Base-by-base conservation (phyloP, 345 rosid genomes). In the Ceriops decandra region DNA sequence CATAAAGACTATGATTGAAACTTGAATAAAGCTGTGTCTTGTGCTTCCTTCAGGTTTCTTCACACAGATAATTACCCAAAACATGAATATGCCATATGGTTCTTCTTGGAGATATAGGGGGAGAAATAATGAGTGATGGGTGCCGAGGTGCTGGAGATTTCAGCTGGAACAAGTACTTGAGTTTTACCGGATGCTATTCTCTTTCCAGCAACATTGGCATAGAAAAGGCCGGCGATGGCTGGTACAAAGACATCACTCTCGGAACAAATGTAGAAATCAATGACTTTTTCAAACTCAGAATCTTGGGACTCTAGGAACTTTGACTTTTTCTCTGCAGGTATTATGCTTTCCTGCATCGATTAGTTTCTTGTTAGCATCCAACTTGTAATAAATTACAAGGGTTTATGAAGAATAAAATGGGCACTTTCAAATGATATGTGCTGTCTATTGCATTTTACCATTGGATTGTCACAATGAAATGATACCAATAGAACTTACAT, bases 31-130 rank as follows among this genome's bases (percentile, higher is more conserved):
- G 36, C n/a, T 28, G 47, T n/a, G 47, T n/a, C 20, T 11, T 31
- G 57, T 51, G 28, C 57, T 60, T 51, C 68, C 57, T 53, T 52
- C 52, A 21, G 60, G 51, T 56, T 73, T 54, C 62, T 66, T 53
- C 56, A 17, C 22, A 63, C 47, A 62, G 19, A 69, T 21, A 61
- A 63, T 72, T 83, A 90, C 87, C 98, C 92, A 78, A 84, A 88
- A 84, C 99, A 95, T 35, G 99, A 87, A 79, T 95, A 86, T 31
- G 97, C 99, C 79, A 95, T 57, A 79, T 95, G 99, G 81, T 95
- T 95, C 85, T 88, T 87, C 83, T 95, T 95, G 30, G 88, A 74
- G 56, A 95, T 81, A 65, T 92, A 95, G 1, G 98, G 93, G 27
- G 99, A 92, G 81, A 87, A 82, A 82, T 80, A 85, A 59, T 79